Percentiles rank a stretch among this genome's conserved stretches.
Evolutionary conservation across 306 rosid genomes (phyloP).

Genomic region (Sesbania bispinosa): DNA sequence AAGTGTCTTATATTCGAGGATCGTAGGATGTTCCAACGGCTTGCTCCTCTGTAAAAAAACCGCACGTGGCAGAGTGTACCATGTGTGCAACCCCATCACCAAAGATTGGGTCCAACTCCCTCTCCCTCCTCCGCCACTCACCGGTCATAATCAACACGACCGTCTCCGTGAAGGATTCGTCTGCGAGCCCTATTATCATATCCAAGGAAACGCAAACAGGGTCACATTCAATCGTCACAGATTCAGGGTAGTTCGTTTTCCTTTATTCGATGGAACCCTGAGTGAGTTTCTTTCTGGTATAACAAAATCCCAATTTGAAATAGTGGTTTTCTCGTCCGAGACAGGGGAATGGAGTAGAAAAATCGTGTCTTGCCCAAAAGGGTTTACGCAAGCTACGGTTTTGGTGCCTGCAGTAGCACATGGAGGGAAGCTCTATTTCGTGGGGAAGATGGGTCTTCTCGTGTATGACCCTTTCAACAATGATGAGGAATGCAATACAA

Average conservation of each 20-base stretch:
- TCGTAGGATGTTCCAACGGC: conserved; percentile 12
- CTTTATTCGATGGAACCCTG: not conserved
- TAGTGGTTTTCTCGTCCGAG: not conserved
- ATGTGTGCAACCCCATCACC: conserved; percentile 16
- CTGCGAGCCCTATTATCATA: conserved; percentile 7
- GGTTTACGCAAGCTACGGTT: not conserved
- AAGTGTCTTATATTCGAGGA: not conserved
- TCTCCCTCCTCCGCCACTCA: not conserved
- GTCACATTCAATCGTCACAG: not conserved
- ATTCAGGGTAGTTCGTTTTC: conserved; percentile 5
- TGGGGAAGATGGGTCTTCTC: no score
- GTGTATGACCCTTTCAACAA: no score
- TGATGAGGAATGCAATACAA: no score
- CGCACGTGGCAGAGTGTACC: not conserved
- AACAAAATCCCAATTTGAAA: not conserved
- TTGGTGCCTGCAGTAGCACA: not conserved
- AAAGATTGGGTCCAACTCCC: not conserved
- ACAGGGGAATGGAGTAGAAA: conserved; percentile 2
- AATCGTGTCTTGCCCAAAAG: not conserved
- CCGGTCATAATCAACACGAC: not conserved
- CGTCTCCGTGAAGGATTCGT: not conserved
- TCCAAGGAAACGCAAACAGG: not conserved
- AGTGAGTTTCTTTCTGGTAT: not conserved
- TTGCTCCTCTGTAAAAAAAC: conserved; percentile 18
- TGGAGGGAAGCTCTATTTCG: no score